Percentiles rank a stretch among this genome's conserved stretches.
These are phyloP conservation scores for Paramecium sonneborni DNA, from an alignment of 73 alveolate genomes.

Conservation along the genomic window DNA sequence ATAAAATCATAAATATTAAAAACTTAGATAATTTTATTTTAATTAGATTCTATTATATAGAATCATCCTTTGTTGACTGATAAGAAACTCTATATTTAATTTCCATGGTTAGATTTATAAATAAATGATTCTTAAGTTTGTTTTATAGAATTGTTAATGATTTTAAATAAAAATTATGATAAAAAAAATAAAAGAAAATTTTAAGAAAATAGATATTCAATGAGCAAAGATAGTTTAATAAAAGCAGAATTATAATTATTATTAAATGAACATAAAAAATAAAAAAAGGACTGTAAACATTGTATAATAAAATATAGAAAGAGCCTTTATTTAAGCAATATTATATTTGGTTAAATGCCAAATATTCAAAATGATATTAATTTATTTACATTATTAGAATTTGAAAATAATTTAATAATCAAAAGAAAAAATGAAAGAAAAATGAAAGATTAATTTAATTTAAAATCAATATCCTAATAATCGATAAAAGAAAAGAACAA, in stretches of 20 bases:
- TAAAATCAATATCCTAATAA: not conserved
- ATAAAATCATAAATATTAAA: not conserved
- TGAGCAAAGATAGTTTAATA: not conserved
- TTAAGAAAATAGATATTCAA: not conserved
- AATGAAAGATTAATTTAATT: not conserved
- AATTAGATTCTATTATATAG: not conserved
- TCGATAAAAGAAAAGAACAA: not conserved
- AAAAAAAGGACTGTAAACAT: slow-evolving; percentile 26
- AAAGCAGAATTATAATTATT: not conserved
- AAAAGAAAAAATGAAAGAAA: not conserved
- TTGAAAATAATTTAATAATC: not conserved
- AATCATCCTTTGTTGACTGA: slow-evolving; percentile 30
- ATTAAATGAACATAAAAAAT: slow-evolving; percentile 16
- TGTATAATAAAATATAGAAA: slow-evolving; percentile 30
- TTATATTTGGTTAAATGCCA: slow-evolving; percentile 1
- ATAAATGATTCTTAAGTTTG: slow-evolving; percentile 29
- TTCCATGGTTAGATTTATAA: not conserved
- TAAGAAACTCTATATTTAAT: not conserved
- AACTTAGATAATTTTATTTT: not conserved
- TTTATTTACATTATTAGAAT: not conserved
- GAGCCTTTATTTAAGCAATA: not conserved
- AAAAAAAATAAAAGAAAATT: not conserved
- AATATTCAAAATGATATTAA: not conserved
- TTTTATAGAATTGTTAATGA: not conserved
- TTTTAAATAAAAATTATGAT: not conserved